These are phyloP conservation scores for Backusella tarrabulga DNA, from an alignment of 192 early-diverging fungal species.

Conservation along the genomic window DNA sequence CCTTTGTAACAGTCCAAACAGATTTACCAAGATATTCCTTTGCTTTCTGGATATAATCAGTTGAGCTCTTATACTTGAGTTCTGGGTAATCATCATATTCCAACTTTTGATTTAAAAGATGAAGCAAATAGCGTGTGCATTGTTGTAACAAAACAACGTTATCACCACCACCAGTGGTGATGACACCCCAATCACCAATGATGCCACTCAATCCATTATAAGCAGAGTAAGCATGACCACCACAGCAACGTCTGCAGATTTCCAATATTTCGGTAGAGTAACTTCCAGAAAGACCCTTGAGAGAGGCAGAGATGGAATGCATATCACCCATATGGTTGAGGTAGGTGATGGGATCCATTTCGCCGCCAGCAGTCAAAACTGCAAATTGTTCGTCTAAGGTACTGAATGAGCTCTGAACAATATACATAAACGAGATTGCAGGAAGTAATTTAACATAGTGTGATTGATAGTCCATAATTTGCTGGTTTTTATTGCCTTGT, in stretches of 20 bases:
- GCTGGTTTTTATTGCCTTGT: slow-evolving; percentile 59
- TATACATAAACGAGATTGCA: slow-evolving; percentile 49
- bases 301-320: slow-evolving; percentile 56
- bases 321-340: slow-evolving; percentile 51
- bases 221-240: slow-evolving; percentile 65
- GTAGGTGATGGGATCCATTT: slow-evolving; percentile 46
- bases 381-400: slow-evolving; percentile 22
- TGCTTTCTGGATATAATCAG: slow-evolving; percentile 18
- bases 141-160: slow-evolving; percentile 49
- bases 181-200: slow-evolving; percentile 61
- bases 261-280: slow-evolving; percentile 51
- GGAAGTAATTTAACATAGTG: slow-evolving; percentile 61
- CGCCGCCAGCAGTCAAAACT: slow-evolving; percentile 39
- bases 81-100: slow-evolving; percentile 25
- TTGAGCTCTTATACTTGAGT: slow-evolving; percentile 17
- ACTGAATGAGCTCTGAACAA: slow-evolving; percentile 17
- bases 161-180: slow-evolving; percentile 59
- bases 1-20: slow-evolving; percentile 14
- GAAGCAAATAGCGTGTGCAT: slow-evolving; percentile 44
- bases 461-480: slow-evolving; percentile 69
- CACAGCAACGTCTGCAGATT: slow-evolving; percentile 49
- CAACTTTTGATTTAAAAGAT: slow-evolving; percentile 27
- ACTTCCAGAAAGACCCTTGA: slow-evolving; percentile 54
- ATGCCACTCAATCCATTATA: slow-evolving; percentile 64
- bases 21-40: slow-evolving; percentile 8